phyloP scores from a whole-genome alignment of 768 basidiomycete genomes.

The Boletus subcaerulescens region DNA sequence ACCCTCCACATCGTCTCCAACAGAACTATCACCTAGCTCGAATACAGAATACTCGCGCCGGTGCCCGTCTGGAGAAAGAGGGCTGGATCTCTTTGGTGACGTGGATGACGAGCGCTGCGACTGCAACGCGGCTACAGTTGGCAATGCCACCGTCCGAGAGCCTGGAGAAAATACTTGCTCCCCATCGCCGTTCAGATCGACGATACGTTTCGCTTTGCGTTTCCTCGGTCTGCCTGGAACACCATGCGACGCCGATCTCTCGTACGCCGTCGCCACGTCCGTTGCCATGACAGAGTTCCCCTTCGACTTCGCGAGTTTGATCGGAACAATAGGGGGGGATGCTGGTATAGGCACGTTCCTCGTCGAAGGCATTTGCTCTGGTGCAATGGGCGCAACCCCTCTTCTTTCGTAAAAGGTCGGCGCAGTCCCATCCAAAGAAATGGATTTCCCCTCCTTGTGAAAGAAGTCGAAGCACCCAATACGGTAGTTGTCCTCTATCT shows the following conservation, averaged over 20 bases:
- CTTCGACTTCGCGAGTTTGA: slow-evolving; percentile 37
- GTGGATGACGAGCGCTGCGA: slow-evolving; percentile 9
- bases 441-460: slow-evolving; percentile 74
- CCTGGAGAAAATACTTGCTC: slow-evolving; percentile 33
- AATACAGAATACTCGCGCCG: slow-evolving; percentile 42
- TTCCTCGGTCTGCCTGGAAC: slow-evolving; percentile 44
- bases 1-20: slow-evolving; percentile 6
- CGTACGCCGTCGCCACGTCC: slow-evolving; percentile 19
- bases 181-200: slow-evolving; percentile 62
- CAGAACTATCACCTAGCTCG: slow-evolving; percentile 38
- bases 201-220: slow-evolving; percentile 73
- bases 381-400: slow-evolving; percentile 46
- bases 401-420: slow-evolving; percentile 73
- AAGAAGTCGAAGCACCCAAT: slow-evolving; percentile 81
- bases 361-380: slow-evolving; percentile 51
- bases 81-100: slow-evolving; percentile 19
- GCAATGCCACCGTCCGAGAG: slow-evolving; percentile 1
- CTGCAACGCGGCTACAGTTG: neutral
- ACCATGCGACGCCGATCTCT: slow-evolving; percentile 42
- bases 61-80: slow-evolving; percentile 15
- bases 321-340: slow-evolving; percentile 61
- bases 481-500: slow-evolving; percentile 68
- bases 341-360: slow-evolving; percentile 47
- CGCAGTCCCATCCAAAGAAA: slow-evolving; percentile 70
- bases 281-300: slow-evolving; percentile 15